phyloP scores from a whole-genome alignment of 768 basidiomycete species.

The Dentipellis sp. region DNA sequence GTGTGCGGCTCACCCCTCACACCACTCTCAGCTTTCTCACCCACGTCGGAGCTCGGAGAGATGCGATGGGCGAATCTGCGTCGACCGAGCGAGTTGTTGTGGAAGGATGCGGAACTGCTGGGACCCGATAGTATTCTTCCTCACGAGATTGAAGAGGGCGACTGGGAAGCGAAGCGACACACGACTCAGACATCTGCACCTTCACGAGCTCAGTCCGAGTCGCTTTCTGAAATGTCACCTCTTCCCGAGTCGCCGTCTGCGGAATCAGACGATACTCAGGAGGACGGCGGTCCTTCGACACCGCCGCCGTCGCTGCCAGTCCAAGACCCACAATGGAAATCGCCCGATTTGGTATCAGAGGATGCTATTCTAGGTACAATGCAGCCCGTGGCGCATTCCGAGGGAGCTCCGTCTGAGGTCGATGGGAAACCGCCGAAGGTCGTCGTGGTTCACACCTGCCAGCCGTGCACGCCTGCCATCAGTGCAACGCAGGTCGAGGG shows the following conservation, averaged over 20 bases:
- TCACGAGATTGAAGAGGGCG: constrained; percentile 31
- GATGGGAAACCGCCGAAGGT: constrained; percentile 19
- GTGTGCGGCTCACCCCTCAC: constrained; percentile 3
- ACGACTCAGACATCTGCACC: neutral
- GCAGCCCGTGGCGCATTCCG: neutral
- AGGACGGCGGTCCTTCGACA: neutral
- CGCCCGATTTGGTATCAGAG: neutral
- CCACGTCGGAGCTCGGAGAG: neutral
- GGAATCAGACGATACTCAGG: constrained; percentile 1
- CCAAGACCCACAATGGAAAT: neutral
- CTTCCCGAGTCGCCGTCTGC: neutral
- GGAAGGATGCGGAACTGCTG: constrained; percentile 36
- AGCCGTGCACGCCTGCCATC: constrained; percentile 53
- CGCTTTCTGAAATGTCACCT: neutral
- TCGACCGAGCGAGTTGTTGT: constrained; percentile 22
- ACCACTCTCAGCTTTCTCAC: constrained; percentile 7
- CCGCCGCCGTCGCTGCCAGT: neutral
- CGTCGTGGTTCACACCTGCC: constrained; percentile 55
- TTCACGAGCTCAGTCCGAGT: neutral
- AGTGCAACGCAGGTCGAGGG: constrained; percentile 66
- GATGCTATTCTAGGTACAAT: neutral
- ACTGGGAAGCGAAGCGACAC: constrained; percentile 16
- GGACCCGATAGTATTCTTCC: constrained; percentile 36
- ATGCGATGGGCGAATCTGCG: constrained; percentile 3
- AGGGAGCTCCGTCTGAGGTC: neutral